phyloP scores from a whole-genome alignment of 306 rosid genomes.

The Pterocarpus macrocarpus region DNA sequence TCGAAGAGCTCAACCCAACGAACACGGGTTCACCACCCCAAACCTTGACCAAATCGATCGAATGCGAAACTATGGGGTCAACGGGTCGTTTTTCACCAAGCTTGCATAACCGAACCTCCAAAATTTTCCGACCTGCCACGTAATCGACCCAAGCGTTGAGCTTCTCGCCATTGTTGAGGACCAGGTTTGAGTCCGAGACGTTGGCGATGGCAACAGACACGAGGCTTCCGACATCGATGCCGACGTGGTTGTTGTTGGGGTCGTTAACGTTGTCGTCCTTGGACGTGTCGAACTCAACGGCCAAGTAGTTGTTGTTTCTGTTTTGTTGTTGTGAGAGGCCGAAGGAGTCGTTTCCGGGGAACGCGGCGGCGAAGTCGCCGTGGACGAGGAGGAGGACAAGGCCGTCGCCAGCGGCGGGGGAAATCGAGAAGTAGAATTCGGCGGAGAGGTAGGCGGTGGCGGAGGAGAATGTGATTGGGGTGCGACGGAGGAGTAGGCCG shows the following conservation, averaged over 20 bases:
- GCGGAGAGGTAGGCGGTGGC: constrained; percentile 55
- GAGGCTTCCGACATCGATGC: constrained; percentile 58
- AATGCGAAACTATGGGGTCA: constrained; percentile 54
- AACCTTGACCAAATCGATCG: constrained; percentile 59
- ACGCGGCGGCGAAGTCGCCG: constrained; percentile 24
- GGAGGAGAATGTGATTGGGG: constrained; percentile 44
- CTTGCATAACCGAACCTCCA: constrained; percentile 65
- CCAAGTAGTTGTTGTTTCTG: constrained; percentile 41
- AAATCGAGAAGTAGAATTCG: constrained; percentile 61
- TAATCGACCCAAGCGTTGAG: constrained; percentile 78
- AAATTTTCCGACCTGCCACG: constrained; percentile 50
- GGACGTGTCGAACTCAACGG: constrained; percentile 61
- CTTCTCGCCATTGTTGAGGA: constrained; percentile 57
- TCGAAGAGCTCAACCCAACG: constrained; percentile 66
- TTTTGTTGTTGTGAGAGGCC: constrained; percentile 44
- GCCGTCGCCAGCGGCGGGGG: constrained; percentile 57
- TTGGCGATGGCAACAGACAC: constrained; percentile 52
- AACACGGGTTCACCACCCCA: constrained; percentile 58
- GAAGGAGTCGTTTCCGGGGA: constrained; percentile 47
- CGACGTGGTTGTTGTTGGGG: constrained; percentile 54
- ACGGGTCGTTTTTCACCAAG: constrained; percentile 56
- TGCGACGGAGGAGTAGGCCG: constrained; percentile 59
- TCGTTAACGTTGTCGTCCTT: constrained; percentile 49
- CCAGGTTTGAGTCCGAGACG: constrained; percentile 42
- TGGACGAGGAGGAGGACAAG: constrained; percentile 52